Evolutionary conservation across 177 flowering plant species (phyloP), one percentile per base, ranked within the genome.

Genomic region (Vitis hybrid): DNA sequence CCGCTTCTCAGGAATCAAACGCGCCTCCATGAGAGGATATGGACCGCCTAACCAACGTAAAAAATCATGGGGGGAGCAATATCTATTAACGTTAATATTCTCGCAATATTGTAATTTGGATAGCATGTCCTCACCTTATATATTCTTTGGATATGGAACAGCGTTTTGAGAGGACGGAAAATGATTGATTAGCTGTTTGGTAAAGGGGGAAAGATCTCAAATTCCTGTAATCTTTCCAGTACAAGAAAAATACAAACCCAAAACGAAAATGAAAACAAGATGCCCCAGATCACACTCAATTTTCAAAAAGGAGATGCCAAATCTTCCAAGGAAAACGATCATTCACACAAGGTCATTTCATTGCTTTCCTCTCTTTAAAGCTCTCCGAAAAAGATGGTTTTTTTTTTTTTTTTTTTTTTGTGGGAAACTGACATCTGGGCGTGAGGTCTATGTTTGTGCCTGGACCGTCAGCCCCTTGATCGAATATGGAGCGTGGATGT

Each of bases 141-240:
- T 32, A 46, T 13, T 56, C 2, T 48, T 50, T 46, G 9, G 21
- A 19, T 19, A 19, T 19, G 21, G 21, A 19, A 11, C n/a, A 14
- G 70, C 46, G 27, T 46, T 57, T 62, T 73, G 72, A 68, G 56
- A 68, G 50, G 40, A 17, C n/a, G 67, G 56, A 49, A 65, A 54
- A 64, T 63, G 60, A 24, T 68, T 52, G 56, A 60, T 74, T 69
- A 58, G 66, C 21, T 70, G 78, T 75, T 70, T 70, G 74, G 74
- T 65, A 75, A 66, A 75, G 71, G 18, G 65, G 30, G 50, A 46
- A 13, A 71, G 69, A 71, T 19, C 24, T 49, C 35, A 17, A 58
- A 21, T 19, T 62, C 49, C 64, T 8, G 32, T 15, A 19, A 30
- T 18, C 59, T 73, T 65, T 61, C 14, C 17, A 49, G 69, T 68